Conservation (phyloP, 352 stramenopile genomes). For the Pilasporangium apinafurcum region DNA sequence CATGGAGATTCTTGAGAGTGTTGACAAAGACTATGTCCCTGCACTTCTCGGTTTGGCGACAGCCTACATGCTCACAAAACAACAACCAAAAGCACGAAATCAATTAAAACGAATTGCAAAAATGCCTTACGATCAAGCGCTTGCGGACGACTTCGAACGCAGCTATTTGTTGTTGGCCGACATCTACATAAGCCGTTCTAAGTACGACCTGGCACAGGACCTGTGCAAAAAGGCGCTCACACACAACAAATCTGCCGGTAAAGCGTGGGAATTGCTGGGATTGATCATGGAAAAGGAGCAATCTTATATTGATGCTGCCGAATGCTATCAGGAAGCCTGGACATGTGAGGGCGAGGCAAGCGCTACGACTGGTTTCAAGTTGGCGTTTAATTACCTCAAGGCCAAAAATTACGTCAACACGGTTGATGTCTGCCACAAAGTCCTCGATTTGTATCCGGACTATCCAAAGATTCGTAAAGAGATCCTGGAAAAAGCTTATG, state of each 20-base stretch:
- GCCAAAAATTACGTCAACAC: conserved; percentile 86
- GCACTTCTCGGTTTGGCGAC: conserved; percentile 85
- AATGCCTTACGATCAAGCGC: conserved; percentile 84
- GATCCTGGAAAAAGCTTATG: conserved; percentile 90
- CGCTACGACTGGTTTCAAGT: conserved; percentile 90
- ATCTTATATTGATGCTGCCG: conserved; percentile 88
- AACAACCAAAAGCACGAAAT: conserved; percentile 90
- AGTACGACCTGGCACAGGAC: conserved; percentile 92
- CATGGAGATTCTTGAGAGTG: conserved; percentile 85
- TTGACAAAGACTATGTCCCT: conserved; percentile 86
- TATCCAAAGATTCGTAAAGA: conserved; percentile 94
- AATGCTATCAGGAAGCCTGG: conserved; percentile 91
- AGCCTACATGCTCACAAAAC: conserved; percentile 91
- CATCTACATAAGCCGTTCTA: conserved; percentile 88
- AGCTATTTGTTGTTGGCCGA: conserved; percentile 92
- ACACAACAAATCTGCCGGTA: conserved; percentile 90
- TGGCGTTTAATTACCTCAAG: conserved; percentile 96
- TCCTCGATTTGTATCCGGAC: conserved; percentile 90
- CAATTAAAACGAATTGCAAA: conserved; percentile 94
- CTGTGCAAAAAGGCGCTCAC: conserved; percentile 90
- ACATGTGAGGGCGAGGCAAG: conserved; percentile 78
- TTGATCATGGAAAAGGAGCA: conserved; percentile 95
- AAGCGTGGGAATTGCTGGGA: conserved; percentile 91
- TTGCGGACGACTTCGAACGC: conserved; percentile 91
- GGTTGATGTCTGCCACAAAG: conserved; percentile 92